These are phyloP conservation scores for Penicillium sp. DNA, from an alignment of 2,329 filamentous ascomycete species.

Conservation along the genomic window DNA sequence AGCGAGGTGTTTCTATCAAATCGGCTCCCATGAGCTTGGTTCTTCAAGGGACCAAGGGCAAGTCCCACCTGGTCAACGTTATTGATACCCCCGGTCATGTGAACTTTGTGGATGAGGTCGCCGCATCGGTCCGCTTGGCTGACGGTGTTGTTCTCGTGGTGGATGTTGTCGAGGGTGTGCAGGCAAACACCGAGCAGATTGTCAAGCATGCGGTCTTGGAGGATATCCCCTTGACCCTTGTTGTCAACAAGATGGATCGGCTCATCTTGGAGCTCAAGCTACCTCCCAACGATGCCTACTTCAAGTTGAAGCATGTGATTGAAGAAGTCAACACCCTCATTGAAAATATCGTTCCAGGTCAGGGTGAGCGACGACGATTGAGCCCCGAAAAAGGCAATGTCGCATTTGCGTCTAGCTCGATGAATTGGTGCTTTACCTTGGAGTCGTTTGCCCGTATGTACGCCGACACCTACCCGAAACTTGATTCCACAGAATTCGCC, in stretches of 20 bases:
- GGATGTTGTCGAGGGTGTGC: conserved; percentile 98
- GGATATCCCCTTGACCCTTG: conserved; percentile 83
- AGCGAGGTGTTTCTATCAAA: conserved; percentile 90
- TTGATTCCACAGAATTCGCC: conserved; percentile 84
- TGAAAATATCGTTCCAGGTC: conserved; percentile 81
- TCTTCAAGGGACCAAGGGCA: conserved; percentile 84
- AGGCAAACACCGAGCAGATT: conserved; percentile 94
- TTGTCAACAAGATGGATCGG: conserved; percentile 97
- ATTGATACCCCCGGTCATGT: conserved; percentile 97
- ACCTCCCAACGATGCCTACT: conserved; percentile 94
- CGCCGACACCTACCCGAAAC: conserved; percentile 79
- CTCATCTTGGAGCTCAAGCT: conserved; percentile 93
- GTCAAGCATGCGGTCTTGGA: conserved; percentile 95
- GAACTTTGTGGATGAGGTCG: conserved; percentile 98
- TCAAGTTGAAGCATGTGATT: conserved; percentile 98
- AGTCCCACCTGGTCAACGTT: conserved; percentile 94
- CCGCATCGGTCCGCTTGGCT: conserved; percentile 81
- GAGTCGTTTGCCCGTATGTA: conserved; percentile 97
- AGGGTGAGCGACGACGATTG: conserved; percentile 77
- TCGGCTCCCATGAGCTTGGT: conserved; percentile 93
- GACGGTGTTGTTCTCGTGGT: conserved; percentile 94
- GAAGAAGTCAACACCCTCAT: conserved; percentile 98
- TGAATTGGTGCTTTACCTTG: conserved; percentile 97
- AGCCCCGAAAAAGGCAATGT: conserved; percentile 98
- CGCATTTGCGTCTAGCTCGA: conserved; percentile 89